Conservation (phyloP, 2,329 filamentous ascomycete genomes). For the Aspergillus sojae region DNA sequence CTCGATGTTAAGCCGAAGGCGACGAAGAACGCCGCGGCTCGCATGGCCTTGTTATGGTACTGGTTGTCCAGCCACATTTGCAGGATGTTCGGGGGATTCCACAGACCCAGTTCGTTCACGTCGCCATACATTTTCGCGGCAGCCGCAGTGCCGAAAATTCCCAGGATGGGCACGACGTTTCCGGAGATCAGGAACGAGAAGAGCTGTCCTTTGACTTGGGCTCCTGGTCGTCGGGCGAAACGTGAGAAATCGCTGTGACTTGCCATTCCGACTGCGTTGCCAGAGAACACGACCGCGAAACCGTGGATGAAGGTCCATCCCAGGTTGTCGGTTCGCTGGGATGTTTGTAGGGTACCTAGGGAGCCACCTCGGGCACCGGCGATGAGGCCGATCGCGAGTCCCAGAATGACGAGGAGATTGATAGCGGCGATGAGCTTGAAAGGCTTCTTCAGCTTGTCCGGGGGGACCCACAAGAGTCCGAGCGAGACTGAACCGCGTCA, state of each 20-base stretch:
- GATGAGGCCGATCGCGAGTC: background rate
- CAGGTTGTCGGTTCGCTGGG: background rate
- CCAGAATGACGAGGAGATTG: background rate
- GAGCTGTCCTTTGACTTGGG: constrained; percentile 47
- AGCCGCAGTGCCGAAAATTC: constrained; percentile 40
- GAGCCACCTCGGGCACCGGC: background rate
- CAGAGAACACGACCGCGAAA: background rate
- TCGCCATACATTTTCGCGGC: constrained; percentile 36
- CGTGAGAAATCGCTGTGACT: constrained; percentile 52
- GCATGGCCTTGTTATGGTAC: constrained; percentile 24
- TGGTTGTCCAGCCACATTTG: constrained; percentile 41
- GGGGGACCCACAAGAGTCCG: background rate
- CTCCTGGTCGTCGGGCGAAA: constrained; percentile 43
- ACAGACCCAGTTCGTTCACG: constrained; percentile 29
- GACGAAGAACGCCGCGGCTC: constrained; percentile 46
- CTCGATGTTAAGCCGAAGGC: constrained; percentile 49
- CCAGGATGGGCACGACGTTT: constrained; percentile 43
- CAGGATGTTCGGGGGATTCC: constrained; percentile 49
- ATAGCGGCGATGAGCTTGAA: background rate
- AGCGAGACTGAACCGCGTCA: background rate
- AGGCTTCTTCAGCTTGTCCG: background rate
- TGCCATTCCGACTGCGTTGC: constrained; percentile 14
- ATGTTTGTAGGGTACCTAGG: background rate
- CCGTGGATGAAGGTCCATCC: background rate
- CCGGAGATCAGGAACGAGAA: constrained; percentile 44